Percentiles rank a stretch among this genome's conserved stretches.
Conservation (phyloP, 2,329 filamentous ascomycete species). For the Microcyclospora tardicrescens region DNA sequence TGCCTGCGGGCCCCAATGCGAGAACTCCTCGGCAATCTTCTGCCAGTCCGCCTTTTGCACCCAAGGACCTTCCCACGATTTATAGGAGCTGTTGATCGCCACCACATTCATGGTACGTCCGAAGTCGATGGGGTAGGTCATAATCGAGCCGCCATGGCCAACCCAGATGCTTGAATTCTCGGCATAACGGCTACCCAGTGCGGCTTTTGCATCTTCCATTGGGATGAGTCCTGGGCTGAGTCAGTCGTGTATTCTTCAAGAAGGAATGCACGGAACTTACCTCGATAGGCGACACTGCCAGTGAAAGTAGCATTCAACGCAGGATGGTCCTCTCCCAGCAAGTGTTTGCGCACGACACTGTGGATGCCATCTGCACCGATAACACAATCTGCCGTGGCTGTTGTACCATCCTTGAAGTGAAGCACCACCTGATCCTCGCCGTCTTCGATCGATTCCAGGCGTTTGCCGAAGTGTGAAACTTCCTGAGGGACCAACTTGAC, state of each 20-base stretch:
- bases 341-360: neutral
- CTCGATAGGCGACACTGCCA: slow-evolving; percentile 47
- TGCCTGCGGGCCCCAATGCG: slow-evolving; percentile 3
- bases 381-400: slow-evolving; percentile 1
- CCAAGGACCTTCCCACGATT: slow-evolving; percentile 8
- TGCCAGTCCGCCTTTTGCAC: slow-evolving; percentile 3
- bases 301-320: slow-evolving; percentile 37
- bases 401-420: slow-evolving; percentile 24
- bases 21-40: slow-evolving; percentile 4
- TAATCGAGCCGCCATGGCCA: slow-evolving; percentile 41
- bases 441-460: slow-evolving; percentile 19
- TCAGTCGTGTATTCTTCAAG: no score
- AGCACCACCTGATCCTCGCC: no score
- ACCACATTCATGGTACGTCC: slow-evolving; percentile 44
- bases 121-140: slow-evolving; percentile 48
- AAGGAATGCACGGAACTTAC: slow-evolving; percentile 26
- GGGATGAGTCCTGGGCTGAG: slow-evolving; percentile 42
- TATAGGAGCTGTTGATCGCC: slow-evolving; percentile 28
- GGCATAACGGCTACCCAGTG: slow-evolving; percentile 9
- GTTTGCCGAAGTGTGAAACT: slow-evolving; percentile 21
- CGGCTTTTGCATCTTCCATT: slow-evolving; percentile 28
- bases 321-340: slow-evolving; percentile 24
- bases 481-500: slow-evolving; percentile 28
- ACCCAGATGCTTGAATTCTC: slow-evolving; percentile 17
- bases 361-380: slow-evolving; percentile 26